Base-by-base conservation (phyloP, 768 basidiomycete genomes). In the Erythrobasidium yunnanense region DNA sequence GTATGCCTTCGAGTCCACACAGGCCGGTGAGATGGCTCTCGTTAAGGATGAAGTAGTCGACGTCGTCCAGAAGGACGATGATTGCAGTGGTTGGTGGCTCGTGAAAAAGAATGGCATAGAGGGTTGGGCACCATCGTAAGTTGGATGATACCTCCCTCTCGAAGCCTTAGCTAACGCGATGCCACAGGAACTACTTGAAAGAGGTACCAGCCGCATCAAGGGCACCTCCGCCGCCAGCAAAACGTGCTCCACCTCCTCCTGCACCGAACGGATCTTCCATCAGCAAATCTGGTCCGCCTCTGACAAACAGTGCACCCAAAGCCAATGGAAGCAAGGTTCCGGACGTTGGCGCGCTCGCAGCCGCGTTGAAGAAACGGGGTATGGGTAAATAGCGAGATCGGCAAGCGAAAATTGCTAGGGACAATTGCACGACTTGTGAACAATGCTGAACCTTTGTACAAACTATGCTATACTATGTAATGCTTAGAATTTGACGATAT, bases 41-140 rank as follows among this genome's bases (percentile, higher is more conserved):
- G 82, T 81, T 70, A 96, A 96, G 76, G 95, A 91, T 71, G 95
- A 96, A 67, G 66, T 87, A 1, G 88, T 97, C 1, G 92, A 96
- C 77, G 79, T 97, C 20, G 80, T 91, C 32, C 86, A 93, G 78
- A 90, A 95, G 75, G 85, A 86, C 73, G 84, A 91, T 67, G 95
- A 35, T 57, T 30, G 2, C 4, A n/a, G 53, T 77, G 78, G 93
- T 1, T 99, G 95, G 95, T 97, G 95, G 93, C 80, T 95, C 32
- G 86, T 96, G 65, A 88, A 86, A 80, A 90, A 87, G 76, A 81
- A 80, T 56, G 82, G 82, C 1, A 77, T 78, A 18, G 90, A 96
- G 74, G 95, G 90, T 15, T 99, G 92, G 91, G 90, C 92, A 20
- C 95, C 95, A 1, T 85, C 86, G 38, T 42, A 42, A 42, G 38